Base-by-base conservation (phyloP, 2,329 filamentous ascomycete genomes). In the Xenoacremonium recifei region DNA sequence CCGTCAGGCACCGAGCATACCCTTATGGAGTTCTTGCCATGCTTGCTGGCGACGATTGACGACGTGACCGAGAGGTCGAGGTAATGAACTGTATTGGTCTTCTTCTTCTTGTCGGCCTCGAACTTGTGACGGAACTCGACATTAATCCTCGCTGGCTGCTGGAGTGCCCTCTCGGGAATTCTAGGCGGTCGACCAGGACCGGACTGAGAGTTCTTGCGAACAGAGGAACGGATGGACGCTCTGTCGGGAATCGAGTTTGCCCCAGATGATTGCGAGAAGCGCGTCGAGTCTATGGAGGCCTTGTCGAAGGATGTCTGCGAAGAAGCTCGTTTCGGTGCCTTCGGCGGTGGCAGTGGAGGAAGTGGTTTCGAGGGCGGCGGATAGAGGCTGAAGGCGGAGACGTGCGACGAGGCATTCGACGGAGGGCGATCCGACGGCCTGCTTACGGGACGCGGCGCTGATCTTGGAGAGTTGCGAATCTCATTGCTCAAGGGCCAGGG, bases 1-100 rank as follows among this genome's bases (percentile, higher is more conserved):
- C 91, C 89, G 58, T 89, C 84, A 47, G 89, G 83, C 12, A 85
- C 74, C 7, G 88, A 89, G 85, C 90, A 96, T 40, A 96, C 88
- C 67, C 95, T 96, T 45, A 96, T 86, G 1, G 88, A 89, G 45
- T 87, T 85, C 62, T 96, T 63, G 20, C 61, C 61, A 27, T 64
- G 60, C 40, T 64, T 64, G 51, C 59, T 67, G 6, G 66, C 65
- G 3, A 70, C 49, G 9, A 60, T 60, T 4, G 59, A 54, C 0
- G 61, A 60, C 1, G 54, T 57, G 2, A 58, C 54, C 1, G 65
- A 67, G 5, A 66, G 53, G 46, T 70, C 66, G 20, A 69, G 51
- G 39, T 60, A 66, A 46, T 61, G 60, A 7, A 69, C 57, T 5
- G 54, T 53, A 12, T 60, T 61, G 34, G 63, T 56, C 23, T 56